These are phyloP conservation scores for Trypanosoma melophagium DNA, from an alignment of 208 protist genomes.

Conservation along the genomic window DNA sequence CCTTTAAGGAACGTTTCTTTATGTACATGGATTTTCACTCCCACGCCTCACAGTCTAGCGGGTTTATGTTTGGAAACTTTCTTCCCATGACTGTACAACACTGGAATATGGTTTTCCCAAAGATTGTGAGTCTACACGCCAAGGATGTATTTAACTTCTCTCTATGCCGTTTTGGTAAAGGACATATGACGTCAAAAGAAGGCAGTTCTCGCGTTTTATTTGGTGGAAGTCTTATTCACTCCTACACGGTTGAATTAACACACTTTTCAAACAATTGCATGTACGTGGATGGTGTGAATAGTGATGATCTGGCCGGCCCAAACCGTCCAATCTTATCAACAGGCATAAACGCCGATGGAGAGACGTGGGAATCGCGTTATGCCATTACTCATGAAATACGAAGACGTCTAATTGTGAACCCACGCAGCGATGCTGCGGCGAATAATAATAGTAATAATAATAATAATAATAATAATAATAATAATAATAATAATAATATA, in stretches of 20 bases:
- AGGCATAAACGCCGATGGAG: background rate
- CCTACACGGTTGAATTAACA: conserved; percentile 83
- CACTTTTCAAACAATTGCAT: conserved; percentile 74
- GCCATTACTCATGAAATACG: conserved; percentile 2
- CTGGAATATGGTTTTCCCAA: conserved; percentile 83
- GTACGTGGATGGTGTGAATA: conserved; percentile 49
- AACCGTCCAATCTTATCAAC: background rate
- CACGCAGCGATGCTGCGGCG: too few relatives aligned
- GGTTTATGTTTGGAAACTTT: conserved; percentile 93
- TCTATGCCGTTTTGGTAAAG: conserved; percentile 70
- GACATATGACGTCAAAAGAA: conserved; percentile 80
- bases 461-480: too few relatives aligned
- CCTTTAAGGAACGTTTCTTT: conserved; percentile 71
- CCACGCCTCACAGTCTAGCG: conserved; percentile 87
- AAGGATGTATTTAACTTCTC: conserved; percentile 69
- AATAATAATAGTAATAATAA: background rate
- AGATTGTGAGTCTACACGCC: conserved; percentile 74
- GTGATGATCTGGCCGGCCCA: background rate
- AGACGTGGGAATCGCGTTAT: conserved; percentile 21
- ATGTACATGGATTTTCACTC: conserved; percentile 94
- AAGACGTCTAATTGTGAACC: too few relatives aligned
- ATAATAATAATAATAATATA: background rate
- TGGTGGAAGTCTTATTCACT: conserved; percentile 71
- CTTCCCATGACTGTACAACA: conserved; percentile 73
- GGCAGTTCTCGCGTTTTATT: conserved; percentile 84